These are phyloP conservation scores for Ophiostoma novo-ulmi DNA, from an alignment of 2,329 filamentous ascomycete species.

Conservation along the genomic window DNA sequence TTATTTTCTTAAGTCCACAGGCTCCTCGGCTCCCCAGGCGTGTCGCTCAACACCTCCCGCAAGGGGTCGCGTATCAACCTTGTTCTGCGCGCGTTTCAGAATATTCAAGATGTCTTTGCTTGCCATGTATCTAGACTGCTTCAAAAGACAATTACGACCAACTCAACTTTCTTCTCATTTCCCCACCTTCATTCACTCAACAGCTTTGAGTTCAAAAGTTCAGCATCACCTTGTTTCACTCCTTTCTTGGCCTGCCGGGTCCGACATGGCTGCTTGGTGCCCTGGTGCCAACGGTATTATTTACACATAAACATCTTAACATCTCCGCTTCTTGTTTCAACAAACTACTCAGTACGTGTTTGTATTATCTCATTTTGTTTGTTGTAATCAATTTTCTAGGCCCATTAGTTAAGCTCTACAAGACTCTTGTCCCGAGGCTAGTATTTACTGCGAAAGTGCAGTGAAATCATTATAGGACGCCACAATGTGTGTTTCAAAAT, in stretches of 20 bases:
- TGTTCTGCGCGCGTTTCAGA: conserved; percentile 24
- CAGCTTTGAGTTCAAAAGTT: neutral
- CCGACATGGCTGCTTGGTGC: neutral
- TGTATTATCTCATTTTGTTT: neutral
- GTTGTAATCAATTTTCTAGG: neutral
- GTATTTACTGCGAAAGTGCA: neutral
- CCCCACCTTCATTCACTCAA: neutral
- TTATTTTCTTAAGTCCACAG: neutral
- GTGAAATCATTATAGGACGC: neutral
- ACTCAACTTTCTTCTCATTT: neutral
- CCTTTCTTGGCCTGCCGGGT: neutral
- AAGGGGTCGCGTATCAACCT: conserved; percentile 21
- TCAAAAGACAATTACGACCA: neutral
- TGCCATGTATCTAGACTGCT: neutral
- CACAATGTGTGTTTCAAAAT: neutral
- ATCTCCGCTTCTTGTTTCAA: neutral
- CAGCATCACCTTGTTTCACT: neutral
- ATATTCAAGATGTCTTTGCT: neutral
- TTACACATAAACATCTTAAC: neutral
- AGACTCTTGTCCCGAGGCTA: neutral
- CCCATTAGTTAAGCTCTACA: neutral
- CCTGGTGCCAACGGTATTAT: neutral
- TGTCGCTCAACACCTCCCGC: neutral
- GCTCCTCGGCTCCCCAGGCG: neutral
- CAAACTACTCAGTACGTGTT: neutral